Base-by-base conservation (phyloP, 345 rosid species). In the Eucalyptus virginea region DNA sequence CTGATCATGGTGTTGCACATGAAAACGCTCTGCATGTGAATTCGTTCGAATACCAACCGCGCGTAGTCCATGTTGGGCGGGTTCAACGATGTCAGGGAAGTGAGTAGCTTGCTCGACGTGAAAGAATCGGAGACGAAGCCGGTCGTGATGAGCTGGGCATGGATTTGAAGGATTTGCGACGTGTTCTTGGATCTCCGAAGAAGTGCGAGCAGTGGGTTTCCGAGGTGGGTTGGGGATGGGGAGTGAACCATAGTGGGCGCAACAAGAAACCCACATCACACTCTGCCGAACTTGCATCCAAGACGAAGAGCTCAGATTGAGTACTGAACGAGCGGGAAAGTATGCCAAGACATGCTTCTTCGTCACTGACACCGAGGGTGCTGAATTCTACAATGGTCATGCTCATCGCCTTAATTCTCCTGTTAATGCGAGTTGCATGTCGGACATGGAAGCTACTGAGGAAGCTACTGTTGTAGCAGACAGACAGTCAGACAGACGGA, bases 131-230 rank as follows among this genome's bases (percentile, higher is more conserved):
- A 65, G 7, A 92, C 86, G 88, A 90, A 86, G 88, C 54, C 42
- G 56, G 58, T 91, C 80, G 88, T 89, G 69, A 91, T 87, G 88
- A 92, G 89, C 65, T 89, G 95, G 85, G 93, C 92, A 67, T 92
- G 94, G 88, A 92, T 90, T 89, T 93, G 92, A 89, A 47, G 92
- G 90, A 94, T 88, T 51, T 92, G 93, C 77, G 91, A 65, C 44
- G 60, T 47, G 85, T 91, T 65, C 88, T 89, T 91, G 88, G 92
- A 89, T 30, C 62, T 60, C 56, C 87, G 94, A 40, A 92, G 89
- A 45, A 93, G 90, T 12, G 90, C 88, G 52, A 90, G 21, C 80
- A 90, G 87, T 34, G 90, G 89, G 86, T 34, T 50, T 80, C 51
- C 58, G 40, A 72, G 69, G 34, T 56, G 83, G 62, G 72, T 19